Conservation (phyloP, 352 stramenopile species). For the Pythium aphanidermatum region DNA sequence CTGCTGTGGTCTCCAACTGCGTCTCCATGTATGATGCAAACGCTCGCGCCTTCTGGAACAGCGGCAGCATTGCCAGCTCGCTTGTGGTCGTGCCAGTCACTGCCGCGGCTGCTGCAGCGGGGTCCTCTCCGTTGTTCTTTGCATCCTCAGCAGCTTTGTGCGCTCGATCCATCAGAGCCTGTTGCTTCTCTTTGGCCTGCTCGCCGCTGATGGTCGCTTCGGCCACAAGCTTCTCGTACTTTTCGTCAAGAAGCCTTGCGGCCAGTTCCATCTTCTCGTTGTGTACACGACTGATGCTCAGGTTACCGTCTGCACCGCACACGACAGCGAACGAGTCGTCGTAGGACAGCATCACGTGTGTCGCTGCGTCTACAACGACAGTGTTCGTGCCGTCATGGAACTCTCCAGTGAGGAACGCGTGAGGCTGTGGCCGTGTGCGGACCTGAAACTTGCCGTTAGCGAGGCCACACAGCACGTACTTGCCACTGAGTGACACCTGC, state of each 20-base stretch:
- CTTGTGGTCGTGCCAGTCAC: conserved; percentile 10
- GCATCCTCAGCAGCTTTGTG: conserved; percentile 41
- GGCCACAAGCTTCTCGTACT: conserved; percentile 26
- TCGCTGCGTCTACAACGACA: not conserved
- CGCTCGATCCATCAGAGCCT: conserved; percentile 35
- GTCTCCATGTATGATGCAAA: conserved; percentile 64
- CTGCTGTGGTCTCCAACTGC: conserved; percentile 17
- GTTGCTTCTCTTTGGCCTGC: conserved; percentile 54
- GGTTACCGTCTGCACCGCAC: conserved; percentile 63
- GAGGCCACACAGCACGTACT: conserved; percentile 72
- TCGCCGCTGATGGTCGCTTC: conserved; percentile 46
- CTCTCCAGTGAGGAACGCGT: conserved; percentile 65
- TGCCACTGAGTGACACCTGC: conserved; percentile 35
- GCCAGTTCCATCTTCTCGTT: conserved; percentile 46
- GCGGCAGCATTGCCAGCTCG: conserved; percentile 55
- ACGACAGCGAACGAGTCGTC: conserved; percentile 80
- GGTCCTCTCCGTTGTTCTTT: conserved; percentile 39
- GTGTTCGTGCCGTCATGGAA: conserved; percentile 60
- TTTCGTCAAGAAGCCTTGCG: conserved; percentile 28
- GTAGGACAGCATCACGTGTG: conserved; percentile 55
- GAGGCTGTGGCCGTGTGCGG: conserved; percentile 35
- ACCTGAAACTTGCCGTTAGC: conserved; percentile 82
- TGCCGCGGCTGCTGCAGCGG: conserved; percentile 2
- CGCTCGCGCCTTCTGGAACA: conserved; percentile 65
- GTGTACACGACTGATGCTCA: conserved; percentile 64